Conservation (phyloP, 2,329 filamentous ascomycete species). For the Zymoseptoria passerinii region DNA sequence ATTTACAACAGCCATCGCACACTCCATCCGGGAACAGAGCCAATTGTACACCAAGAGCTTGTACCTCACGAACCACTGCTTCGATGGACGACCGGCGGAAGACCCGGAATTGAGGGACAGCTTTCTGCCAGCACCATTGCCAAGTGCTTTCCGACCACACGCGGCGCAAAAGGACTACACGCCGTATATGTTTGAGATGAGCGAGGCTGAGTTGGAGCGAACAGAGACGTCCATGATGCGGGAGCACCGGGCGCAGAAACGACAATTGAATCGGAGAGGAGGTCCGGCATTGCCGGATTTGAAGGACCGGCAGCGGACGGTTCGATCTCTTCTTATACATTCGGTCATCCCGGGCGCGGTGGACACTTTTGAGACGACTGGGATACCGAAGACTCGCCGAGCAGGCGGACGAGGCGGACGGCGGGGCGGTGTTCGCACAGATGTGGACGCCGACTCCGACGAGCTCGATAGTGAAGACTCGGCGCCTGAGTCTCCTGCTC, state of each 20-base stretch:
- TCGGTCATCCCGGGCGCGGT: slow-evolving; percentile 86
- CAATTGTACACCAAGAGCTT: slow-evolving; percentile 91
- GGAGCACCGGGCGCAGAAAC: slow-evolving; percentile 88
- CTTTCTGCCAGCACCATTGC: slow-evolving; percentile 77
- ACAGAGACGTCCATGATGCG: slow-evolving; percentile 89
- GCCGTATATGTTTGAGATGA: slow-evolving; percentile 89
- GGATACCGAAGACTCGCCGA: slow-evolving; percentile 63
- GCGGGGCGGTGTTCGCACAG: slow-evolving; percentile 52
- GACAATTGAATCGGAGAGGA: slow-evolving; percentile 86
- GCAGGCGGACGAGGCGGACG: slow-evolving; percentile 32
- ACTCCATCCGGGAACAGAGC: slow-evolving; percentile 92
- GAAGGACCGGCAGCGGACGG: slow-evolving; percentile 86
- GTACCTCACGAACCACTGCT: slow-evolving; percentile 87
- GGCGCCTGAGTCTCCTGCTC: slow-evolving; percentile 63
- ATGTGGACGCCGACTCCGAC: slow-evolving; percentile 67
- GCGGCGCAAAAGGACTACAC: slow-evolving; percentile 91
- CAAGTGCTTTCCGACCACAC: slow-evolving; percentile 76
- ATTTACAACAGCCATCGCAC: slow-evolving; percentile 93
- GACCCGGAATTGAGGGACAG: slow-evolving; percentile 80
- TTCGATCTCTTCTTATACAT: slow-evolving; percentile 84
- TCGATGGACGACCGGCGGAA: slow-evolving; percentile 87
- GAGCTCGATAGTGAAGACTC: slow-evolving; percentile 90
- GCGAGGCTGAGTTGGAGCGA: slow-evolving; percentile 78
- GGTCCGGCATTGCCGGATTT: slow-evolving; percentile 92
- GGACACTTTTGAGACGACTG: slow-evolving; percentile 69